Conservation (phyloP, 495 filamentous ascomycete genomes). For the Pyrenula aspistea region DNA sequence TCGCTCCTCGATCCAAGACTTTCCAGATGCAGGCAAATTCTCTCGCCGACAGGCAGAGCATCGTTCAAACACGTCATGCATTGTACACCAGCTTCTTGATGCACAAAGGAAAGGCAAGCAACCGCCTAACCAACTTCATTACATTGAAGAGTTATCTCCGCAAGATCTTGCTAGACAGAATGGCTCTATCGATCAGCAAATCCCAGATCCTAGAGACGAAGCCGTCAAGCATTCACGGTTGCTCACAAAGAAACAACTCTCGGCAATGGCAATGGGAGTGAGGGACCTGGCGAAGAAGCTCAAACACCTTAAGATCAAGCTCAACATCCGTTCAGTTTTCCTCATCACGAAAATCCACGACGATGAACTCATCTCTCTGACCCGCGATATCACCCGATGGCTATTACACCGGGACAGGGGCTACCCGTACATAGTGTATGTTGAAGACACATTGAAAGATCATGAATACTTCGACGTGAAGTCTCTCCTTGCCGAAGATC, state of each 20-base stretch:
- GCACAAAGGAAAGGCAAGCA: constrained; percentile 21
- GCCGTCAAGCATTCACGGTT: constrained; percentile 44
- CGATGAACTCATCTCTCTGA: constrained; percentile 63
- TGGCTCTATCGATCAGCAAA: not conserved
- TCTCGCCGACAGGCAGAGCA: constrained; percentile 23
- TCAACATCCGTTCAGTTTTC: constrained; percentile 74
- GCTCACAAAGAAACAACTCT: constrained; percentile 83
- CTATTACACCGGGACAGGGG: constrained; percentile 66
- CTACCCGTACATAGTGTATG: constrained; percentile 58
- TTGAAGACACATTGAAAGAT: constrained; percentile 61
- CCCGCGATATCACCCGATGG: constrained; percentile 70
- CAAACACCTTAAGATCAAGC: constrained; percentile 62
- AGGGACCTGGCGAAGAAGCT: constrained; percentile 80
- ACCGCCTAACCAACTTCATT: constrained; percentile 5
- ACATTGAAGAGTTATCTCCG: not conserved
- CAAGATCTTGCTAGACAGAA: not conserved
- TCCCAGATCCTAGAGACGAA: constrained; percentile 11
- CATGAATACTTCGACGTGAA: constrained; percentile 60
- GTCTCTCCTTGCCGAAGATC: constrained; percentile 45
- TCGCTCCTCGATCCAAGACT: constrained; percentile 71
- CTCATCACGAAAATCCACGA: constrained; percentile 84
- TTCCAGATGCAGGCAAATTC: constrained; percentile 30
- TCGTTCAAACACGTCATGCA: constrained; percentile 54
- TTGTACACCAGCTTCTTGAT: constrained; percentile 74
- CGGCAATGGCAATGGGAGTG: constrained; percentile 93